Base-by-base conservation (phyloP, 148 eudicot genomes). In the Nyssa sinensis region DNA sequence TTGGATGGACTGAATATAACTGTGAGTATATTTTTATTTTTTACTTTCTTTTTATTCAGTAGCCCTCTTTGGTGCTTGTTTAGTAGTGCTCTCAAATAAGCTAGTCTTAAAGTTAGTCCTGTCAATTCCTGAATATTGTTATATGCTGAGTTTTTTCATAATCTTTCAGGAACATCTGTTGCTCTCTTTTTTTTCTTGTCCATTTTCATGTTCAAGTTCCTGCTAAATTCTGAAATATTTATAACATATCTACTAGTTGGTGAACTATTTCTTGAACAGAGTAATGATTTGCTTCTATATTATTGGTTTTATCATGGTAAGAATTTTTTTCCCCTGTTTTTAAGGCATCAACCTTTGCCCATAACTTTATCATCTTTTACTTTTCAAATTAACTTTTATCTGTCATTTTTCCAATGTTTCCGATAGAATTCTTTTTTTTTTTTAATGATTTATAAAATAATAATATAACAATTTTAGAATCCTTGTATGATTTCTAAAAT, bases 1-100 rank as follows among this genome's bases (percentile, higher is more conserved):
- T 95, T 79, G 98, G 98, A 80, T 95, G 98, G 98, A 88, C 97
- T 1, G 87, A 86, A n/a, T 89, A 92, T 84, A 95, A 95, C 86
- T 95, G 98, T 95, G 69, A 90, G 98, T 85, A 64, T 27, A 33
- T 24, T 27, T 32, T 53, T 57, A 21, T 44, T 31, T 28, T 74
- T 58, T 19, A 41, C 30, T 66, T 9, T 41, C 44, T 37, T 39
- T 34, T 34, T 13, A 27, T 67, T 41, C 62, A 5, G 16, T 32
- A n/a, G 29, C 29, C 33, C 49, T 17, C 29, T 47, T 21, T 68
- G 16, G 12, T 30, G 3, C 5, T 31, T 68, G 59, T 32, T 35
- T 62, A 35, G 29, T 25, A 51, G 12, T 21, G 6, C 47, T 5
- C 7, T n/a, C n/a, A n/a, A n/a, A 70, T 57, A 35, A 57, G 47